These are phyloP conservation scores for Fusarium tricinctum DNA, from an alignment of 2,329 filamentous ascomycete species.

Conservation along the genomic window DNA sequence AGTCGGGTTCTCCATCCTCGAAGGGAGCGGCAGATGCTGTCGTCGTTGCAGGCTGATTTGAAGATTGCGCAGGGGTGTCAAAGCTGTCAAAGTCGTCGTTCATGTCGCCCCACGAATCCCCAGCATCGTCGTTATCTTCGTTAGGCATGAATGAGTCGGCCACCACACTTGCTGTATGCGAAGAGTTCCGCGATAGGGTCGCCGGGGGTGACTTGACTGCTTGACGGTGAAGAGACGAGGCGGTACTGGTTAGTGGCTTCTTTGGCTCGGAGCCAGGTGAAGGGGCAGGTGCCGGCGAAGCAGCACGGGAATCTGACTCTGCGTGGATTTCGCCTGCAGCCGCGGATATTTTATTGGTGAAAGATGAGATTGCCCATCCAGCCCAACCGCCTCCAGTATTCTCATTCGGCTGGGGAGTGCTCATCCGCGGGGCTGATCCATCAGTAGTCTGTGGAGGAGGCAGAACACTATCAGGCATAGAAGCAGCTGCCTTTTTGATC, in stretches of 20 bases:
- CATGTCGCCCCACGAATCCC: conserved; percentile 83
- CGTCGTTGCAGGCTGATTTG: conserved; percentile 50
- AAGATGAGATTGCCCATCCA: conserved; percentile 98
- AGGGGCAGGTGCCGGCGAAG: conserved; percentile 58
- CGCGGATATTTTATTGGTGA: conserved; percentile 91
- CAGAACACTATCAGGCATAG: conserved; percentile 84
- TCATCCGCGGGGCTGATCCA: conserved; percentile 77
- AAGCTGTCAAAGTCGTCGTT: conserved; percentile 64
- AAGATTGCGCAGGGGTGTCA: conserved; percentile 52
- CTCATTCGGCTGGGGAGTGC: conserved; percentile 78
- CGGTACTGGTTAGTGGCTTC: conserved; percentile 63
- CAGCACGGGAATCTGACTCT: conserved; percentile 60
- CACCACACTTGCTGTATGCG: conserved; percentile 59
- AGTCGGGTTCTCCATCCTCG: conserved; percentile 93
- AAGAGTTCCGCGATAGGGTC: conserved; percentile 63
- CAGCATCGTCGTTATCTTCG: conserved; percentile 71
- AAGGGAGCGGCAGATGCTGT: conserved; percentile 66
- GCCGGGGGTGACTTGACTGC: conserved; percentile 67
- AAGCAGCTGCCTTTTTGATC: conserved; percentile 81
- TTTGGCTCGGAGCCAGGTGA: conserved; percentile 58
- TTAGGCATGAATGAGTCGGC: conserved; percentile 68
- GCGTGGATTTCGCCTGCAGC: conserved; percentile 89
- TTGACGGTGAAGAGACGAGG: conserved; percentile 72
- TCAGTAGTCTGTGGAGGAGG: conserved; percentile 72
- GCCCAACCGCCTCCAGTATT: conserved; percentile 73